Conservation (phyloP, 768 basidiomycete genomes). For the Naematelia encephala region DNA sequence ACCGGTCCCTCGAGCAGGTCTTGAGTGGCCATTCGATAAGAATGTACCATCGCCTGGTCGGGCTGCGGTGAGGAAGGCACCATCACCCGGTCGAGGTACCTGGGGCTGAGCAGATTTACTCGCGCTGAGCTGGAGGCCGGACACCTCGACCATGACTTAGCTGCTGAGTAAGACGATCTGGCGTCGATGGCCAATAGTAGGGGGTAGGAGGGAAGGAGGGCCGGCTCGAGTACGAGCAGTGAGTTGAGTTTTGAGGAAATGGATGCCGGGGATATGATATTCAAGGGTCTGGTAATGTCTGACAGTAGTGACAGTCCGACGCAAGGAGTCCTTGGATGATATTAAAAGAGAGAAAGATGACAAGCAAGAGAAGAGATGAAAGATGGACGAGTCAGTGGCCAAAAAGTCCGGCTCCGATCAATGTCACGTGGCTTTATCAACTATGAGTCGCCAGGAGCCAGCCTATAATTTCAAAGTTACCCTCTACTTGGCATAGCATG, state of each 20-base stretch:
- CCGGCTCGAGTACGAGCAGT: too few relatives aligned
- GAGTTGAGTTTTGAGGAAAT: too few relatives aligned
- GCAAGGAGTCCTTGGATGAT: too few relatives aligned
- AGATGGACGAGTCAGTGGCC: neutral
- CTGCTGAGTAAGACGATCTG: neutral
- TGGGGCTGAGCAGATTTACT: neutral
- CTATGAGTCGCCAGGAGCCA: too few relatives aligned
- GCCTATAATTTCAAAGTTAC: too few relatives aligned
- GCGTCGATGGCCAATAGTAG: neutral
- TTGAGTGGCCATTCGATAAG: constrained; percentile 2
- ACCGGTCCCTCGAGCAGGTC: neutral
- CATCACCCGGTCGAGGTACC: constrained; percentile 27
- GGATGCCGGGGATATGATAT: too few relatives aligned
- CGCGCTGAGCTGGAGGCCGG: neutral
- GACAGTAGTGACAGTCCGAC: too few relatives aligned
- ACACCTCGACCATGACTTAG: neutral
- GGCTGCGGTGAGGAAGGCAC: constrained; percentile 16
- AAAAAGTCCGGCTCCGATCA: neutral
- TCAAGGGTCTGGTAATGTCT: too few relatives aligned
- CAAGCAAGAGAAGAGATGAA: neutral
- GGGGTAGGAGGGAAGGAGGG: too few relatives aligned
- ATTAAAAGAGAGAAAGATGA: too few relatives aligned
- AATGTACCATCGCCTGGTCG: constrained; percentile 10
- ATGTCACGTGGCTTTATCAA: neutral
- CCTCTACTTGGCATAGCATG: too few relatives aligned